A percentile compares a stretch with the other conserved stretches of the same genome.
Conservation (phyloP, 768 basidiomycete species). For the Holtermanniella nyarrowii region DNA sequence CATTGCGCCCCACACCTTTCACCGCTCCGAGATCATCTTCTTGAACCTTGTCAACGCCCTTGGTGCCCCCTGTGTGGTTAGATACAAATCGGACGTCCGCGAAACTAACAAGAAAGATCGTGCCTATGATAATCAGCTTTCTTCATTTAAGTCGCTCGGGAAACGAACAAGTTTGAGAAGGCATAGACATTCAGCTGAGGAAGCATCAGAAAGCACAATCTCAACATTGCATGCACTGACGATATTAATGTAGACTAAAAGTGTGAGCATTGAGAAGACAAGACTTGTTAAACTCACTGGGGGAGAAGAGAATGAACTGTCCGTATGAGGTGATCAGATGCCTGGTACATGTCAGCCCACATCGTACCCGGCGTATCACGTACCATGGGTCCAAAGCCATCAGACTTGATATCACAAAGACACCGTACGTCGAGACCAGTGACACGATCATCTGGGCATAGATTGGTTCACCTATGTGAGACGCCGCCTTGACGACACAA, state of each 20-base stretch:
- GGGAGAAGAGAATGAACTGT: slow-evolving; percentile 77
- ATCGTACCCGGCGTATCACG: not conserved
- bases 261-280: slow-evolving; percentile 60
- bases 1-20: slow-evolving; percentile 59
- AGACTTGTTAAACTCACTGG: slow-evolving; percentile 58
- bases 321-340: slow-evolving; percentile 86
- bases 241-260: slow-evolving; percentile 29
- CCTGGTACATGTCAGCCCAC: slow-evolving; percentile 8
- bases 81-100: slow-evolving; percentile 52
- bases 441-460: slow-evolving; percentile 69
- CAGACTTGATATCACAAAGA: slow-evolving; percentile 65
- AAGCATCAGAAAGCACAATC: not conserved
- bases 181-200: slow-evolving; percentile 17
- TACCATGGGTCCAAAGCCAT: slow-evolving; percentile 84
- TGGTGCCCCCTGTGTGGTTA: slow-evolving; percentile 65
- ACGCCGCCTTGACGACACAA: slow-evolving; percentile 63
- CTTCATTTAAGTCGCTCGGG: not conserved
- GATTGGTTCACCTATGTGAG: slow-evolving; percentile 55
- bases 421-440: slow-evolving; percentile 71
- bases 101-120: slow-evolving; percentile 15
- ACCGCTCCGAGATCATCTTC: slow-evolving; percentile 75
- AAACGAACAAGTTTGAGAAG: slow-evolving; percentile 32
- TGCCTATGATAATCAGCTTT: slow-evolving; percentile 2
- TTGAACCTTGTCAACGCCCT: slow-evolving; percentile 59
- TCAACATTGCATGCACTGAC: slow-evolving; percentile 50